Evolutionary conservation across 805 yeast genomes (phyloP), one percentile per base, ranked within the genome.

Genomic region (Metschnikowia koreensis): DNA sequence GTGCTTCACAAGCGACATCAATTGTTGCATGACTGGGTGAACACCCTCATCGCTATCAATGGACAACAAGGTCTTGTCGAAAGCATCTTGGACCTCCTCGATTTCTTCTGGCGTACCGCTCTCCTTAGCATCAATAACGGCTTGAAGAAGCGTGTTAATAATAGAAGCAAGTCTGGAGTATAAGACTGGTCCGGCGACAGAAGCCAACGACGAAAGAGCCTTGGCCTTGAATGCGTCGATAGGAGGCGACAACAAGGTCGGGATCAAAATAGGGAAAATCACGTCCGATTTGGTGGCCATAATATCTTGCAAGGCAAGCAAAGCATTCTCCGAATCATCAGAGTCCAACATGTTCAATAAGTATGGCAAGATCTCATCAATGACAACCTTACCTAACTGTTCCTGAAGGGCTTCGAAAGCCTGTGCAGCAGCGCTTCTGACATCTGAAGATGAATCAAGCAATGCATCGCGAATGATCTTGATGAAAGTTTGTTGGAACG

Each of bases 211-310:
- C 26, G 94, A 89, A 52, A 92, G 74, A 3, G 97, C 96, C 49
- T 81, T 78, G n/a, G 97, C 96, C 71, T 91, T 89, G 73, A 85
- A 85, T 0, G 82, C 76, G 59, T 89, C 89, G 50, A 92, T 83
- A 13, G 97, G 97, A 7, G 90, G 84, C 6, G 83, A 67, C 64
- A 93, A 76, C 64, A 94, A 77, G 0, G 96, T 81, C 41, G 98
- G 97, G 53, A 93, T 79, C 65, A 94, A 80, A 44, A 89, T 87
- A 45, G 98, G 97, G 91, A 96, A 91, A 51, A 96, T 89, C 3
- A 89, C 86, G 52, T 89, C 96, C 7, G 97, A 80, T 63, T 89
- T 89, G 2, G 91, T 84, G 10, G 94, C 81, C 96, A 93, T 89
- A 60, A 94, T 87, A 64, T 92, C 97, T 70, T 87, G 85, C 58